Base-by-base conservation (phyloP, 164 flowering plant genomes). In the Chimonanthus salicifolius region DNA sequence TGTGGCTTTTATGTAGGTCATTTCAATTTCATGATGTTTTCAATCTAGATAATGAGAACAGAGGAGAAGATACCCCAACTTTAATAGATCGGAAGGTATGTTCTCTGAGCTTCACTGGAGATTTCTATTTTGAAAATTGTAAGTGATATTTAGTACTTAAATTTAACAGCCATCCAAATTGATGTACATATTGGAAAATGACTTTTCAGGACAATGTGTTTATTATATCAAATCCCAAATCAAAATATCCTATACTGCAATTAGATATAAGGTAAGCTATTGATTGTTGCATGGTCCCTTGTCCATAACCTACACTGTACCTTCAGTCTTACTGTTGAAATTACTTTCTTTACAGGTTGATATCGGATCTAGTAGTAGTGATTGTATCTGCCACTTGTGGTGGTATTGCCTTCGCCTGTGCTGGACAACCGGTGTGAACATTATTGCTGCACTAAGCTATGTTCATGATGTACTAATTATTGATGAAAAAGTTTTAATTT, bases 321-420 rank as follows among this genome's bases (percentile, higher is more conserved):
- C 71, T 13, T 44, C 47, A 64, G 58, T 74, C 74, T 67, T 65
- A 49, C 49, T 68, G 7, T 66, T 69, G 11, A 48, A 21, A 49
- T 54, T 64, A 71, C 65, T 45, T 72, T 65, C 44, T 75, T 70
- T 81, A 76, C 85, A 94, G 98, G 81, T 84, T 95, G 83, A 95
- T 95, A 82, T 88, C 94, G 20, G 98, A 95, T 86, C 81, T 95
- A 71, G 97, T 93, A 44, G 89, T 95, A 71, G 98, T 91, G 71
- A 91, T 93, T 85, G 98, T 95, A 43, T 95, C 90, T 74, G 99
- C 97, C 80, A 86, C 98, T 76, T 91, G 94, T 85, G 99, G 99
- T 80, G 99, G 99, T 65, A 93, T 95, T 73, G 97, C 94, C 49
- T 95, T 93, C 83, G 97, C 99, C 69, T 93, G 92, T 85, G 94